Evolutionary conservation across 2,329 filamentous ascomycete species (phyloP).

Genomic region (Epicoccum sorghinum): DNA sequence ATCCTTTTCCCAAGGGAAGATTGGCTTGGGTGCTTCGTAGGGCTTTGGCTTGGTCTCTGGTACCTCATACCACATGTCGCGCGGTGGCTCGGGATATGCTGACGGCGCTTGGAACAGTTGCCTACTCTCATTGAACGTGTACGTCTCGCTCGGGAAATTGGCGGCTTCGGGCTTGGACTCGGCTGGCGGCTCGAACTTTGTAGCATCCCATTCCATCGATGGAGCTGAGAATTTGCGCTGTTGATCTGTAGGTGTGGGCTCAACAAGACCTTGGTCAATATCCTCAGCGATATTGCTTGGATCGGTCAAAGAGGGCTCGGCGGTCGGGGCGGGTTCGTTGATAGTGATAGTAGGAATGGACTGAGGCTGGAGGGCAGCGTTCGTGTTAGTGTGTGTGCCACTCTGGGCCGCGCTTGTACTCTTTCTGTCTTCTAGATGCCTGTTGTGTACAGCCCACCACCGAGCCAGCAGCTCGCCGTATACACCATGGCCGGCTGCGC

Average conservation of each 20-base stretch:
- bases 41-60: slow-evolving; percentile 65
- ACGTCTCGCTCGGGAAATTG: slow-evolving; percentile 79
- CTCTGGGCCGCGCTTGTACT: slow-evolving; percentile 9
- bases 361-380: slow-evolving; percentile 22
- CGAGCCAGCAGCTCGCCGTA: slow-evolving; percentile 83
- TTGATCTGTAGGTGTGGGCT: slow-evolving; percentile 54
- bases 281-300: slow-evolving; percentile 51
- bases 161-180: slow-evolving; percentile 82
- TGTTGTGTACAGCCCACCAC: slow-evolving; percentile 96
- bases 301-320: slow-evolving; percentile 53
- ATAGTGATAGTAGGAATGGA: slow-evolving; percentile 29
- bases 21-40: slow-evolving; percentile 66
- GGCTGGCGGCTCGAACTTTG: slow-evolving; percentile 59
- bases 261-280: slow-evolving; percentile 50
- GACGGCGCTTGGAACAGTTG: slow-evolving; percentile 77
- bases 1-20: slow-evolving; percentile 90
- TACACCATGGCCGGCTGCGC: slow-evolving; percentile 61
- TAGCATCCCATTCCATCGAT: slow-evolving; percentile 66
- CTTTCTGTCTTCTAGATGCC: slow-evolving; percentile 67
- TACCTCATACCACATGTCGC: slow-evolving; percentile 86
- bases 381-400: slow-evolving; percentile 17
- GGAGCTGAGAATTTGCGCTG: slow-evolving; percentile 63
- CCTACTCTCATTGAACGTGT: slow-evolving; percentile 80
- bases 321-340: slow-evolving; percentile 42
- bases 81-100: slow-evolving; percentile 81